Percentiles rank a stretch among this genome's conserved stretches.
Conservation (phyloP, 495 filamentous ascomycete species). For the Haplographium delicatum region DNA sequence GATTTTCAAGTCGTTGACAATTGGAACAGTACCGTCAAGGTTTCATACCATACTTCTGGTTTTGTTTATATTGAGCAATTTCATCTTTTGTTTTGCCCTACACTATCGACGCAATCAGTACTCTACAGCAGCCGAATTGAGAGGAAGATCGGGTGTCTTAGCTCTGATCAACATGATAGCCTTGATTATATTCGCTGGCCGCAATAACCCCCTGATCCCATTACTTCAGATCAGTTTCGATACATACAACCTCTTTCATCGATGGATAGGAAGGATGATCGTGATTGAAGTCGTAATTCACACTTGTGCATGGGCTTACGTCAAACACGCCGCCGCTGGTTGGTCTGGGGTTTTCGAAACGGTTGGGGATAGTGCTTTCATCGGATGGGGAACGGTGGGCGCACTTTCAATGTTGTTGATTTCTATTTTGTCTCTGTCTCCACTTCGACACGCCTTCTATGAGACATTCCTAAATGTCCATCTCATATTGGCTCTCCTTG, state of each 20-base stretch:
- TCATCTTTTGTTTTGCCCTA: constrained; percentile 58
- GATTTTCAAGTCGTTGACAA: constrained; percentile 68
- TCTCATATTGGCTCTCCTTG: constrained; percentile 59
- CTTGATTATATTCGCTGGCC: constrained; percentile 77
- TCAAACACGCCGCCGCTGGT: constrained; percentile 59
- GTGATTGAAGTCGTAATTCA: constrained; percentile 73
- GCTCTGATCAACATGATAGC: constrained; percentile 77
- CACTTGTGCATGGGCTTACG: constrained; percentile 66
- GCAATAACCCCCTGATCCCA: constrained; percentile 88
- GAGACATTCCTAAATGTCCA: constrained; percentile 88
- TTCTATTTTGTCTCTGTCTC: constrained; percentile 59
- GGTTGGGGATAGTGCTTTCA: constrained; percentile 48
- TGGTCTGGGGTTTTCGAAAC: constrained; percentile 52
- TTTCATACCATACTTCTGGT: constrained; percentile 71
- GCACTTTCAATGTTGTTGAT: constrained; percentile 54
- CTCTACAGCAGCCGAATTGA: constrained; percentile 53
- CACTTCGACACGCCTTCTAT: constrained; percentile 89
- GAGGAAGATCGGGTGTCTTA: constrained; percentile 72
- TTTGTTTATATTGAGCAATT: constrained; percentile 58
- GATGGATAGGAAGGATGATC: constrained; percentile 90
- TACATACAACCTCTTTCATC: constrained; percentile 90
- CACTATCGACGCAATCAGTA: constrained; percentile 51
- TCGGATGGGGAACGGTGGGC: constrained; percentile 45
- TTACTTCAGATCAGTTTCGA: constrained; percentile 88
- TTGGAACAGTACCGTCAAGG: constrained; percentile 81